Percentiles rank a stretch among this genome's conserved stretches.
phyloP scores from a whole-genome alignment of 1,284 basidiomycete species.

The Leccinum huronense region DNA sequence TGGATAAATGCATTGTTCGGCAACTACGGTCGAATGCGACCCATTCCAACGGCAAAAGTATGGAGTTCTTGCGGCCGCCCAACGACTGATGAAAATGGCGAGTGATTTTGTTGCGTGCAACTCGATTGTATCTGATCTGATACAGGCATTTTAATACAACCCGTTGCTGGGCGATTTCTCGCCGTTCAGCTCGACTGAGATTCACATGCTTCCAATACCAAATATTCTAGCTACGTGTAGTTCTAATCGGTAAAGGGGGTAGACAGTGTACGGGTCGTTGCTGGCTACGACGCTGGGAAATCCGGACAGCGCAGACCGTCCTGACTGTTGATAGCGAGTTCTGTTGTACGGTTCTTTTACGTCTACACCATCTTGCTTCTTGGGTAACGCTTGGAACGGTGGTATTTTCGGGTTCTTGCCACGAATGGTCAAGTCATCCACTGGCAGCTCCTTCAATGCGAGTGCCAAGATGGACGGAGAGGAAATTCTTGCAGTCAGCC shows the following conservation, averaged over 20 bases:
- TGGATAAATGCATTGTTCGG: neutral
- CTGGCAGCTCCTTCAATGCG: conserved; percentile 51
- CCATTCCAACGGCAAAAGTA: neutral
- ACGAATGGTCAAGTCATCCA: conserved; percentile 55
- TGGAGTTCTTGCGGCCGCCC: neutral
- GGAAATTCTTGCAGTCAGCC: conserved; percentile 50
- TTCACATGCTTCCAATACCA: too few relatives aligned
- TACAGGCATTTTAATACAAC: neutral
- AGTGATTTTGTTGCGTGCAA: neutral
- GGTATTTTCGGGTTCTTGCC: conserved; percentile 40
- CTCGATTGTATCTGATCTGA: neutral
- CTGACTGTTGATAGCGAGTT: conserved; percentile 47
- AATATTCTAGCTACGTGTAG: too few relatives aligned
- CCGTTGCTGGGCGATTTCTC: neutral
- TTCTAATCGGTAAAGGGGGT: too few relatives aligned
- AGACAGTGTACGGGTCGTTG: too few relatives aligned
- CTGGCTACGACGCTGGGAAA: too few relatives aligned
- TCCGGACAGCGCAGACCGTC: too few relatives aligned
- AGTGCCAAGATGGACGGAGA: conserved; percentile 49
- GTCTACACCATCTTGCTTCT: conserved; percentile 29
- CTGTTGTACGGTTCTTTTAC: conserved; percentile 54
- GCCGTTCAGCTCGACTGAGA: neutral
- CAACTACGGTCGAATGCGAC: neutral
- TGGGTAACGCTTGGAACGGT: conserved; percentile 29
- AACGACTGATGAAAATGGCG: neutral